A percentile compares a stretch with the other conserved stretches of the same genome.
phyloP scores from a whole-genome alignment of 1,139 yeast genomes.

The Yamadazyma dendronema region DNA sequence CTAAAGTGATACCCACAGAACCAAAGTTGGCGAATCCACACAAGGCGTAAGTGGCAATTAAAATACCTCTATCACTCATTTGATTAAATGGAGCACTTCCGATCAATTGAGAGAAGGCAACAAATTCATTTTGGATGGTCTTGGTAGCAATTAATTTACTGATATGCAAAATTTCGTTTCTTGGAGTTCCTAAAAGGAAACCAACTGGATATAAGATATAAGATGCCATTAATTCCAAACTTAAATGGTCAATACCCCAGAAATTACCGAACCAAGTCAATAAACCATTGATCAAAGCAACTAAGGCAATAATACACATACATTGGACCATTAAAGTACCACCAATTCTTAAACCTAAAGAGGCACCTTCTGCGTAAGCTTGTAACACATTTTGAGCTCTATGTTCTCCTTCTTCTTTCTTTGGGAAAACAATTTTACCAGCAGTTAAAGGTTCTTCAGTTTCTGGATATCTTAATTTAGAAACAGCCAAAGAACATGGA shows the following conservation, averaged over 20 bases:
- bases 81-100: slow-evolving; percentile 44
- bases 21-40: slow-evolving; percentile 70
- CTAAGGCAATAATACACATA: slow-evolving; percentile 62
- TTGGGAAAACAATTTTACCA: slow-evolving; percentile 50
- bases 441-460: slow-evolving; percentile 55
- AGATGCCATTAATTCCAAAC: slow-evolving; percentile 57
- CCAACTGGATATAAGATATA: slow-evolving; percentile 62
- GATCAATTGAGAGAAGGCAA: slow-evolving; percentile 50
- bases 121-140: slow-evolving; percentile 64
- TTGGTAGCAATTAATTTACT: slow-evolving; percentile 57
- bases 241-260: slow-evolving; percentile 55
- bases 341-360: slow-evolving; percentile 59
- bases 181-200: slow-evolving; percentile 61
- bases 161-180: slow-evolving; percentile 52
- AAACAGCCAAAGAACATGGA: slow-evolving; percentile 64
- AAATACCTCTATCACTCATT: slow-evolving; percentile 52
- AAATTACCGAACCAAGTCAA: slow-evolving; percentile 64
- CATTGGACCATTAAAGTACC: slow-evolving; percentile 61
- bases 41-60: slow-evolving; percentile 62
- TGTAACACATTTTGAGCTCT: slow-evolving; percentile 58
- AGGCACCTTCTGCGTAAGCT: slow-evolving; percentile 64
- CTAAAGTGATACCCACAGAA: slow-evolving; percentile 62
- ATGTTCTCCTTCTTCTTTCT: slow-evolving; percentile 36
- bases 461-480: slow-evolving; percentile 63
- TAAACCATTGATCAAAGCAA: slow-evolving; percentile 56